Evolutionary conservation across 768 basidiomycete genomes (phyloP).

Genomic region (Dictyophora rubrovolvata): DNA sequence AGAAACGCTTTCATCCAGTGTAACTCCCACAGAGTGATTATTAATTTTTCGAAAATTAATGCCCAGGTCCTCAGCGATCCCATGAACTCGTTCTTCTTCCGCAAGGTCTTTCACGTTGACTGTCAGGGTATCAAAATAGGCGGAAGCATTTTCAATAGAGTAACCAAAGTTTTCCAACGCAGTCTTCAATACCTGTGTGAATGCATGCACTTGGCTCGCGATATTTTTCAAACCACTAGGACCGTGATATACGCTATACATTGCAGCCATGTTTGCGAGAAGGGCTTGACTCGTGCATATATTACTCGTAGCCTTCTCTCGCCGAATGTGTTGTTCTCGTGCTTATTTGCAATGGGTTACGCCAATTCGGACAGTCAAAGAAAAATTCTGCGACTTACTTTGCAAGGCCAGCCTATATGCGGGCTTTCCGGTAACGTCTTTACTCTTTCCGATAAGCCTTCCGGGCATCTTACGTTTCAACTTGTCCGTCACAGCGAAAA

Average conservation of each 20-base stretch:
- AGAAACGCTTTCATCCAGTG: constrained; percentile 84
- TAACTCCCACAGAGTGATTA: constrained; percentile 68
- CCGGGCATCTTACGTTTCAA: constrained; percentile 99
- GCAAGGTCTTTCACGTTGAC: constrained; percentile 58
- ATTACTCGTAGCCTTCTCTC: constrained; percentile 97
- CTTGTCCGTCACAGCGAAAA: constrained; percentile 88
- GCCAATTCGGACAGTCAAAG: neutral
- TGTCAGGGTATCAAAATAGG: constrained; percentile 88
- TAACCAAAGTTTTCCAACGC: constrained; percentile 67
- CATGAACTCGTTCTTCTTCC: constrained; percentile 56
- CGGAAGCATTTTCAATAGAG: constrained; percentile 48
- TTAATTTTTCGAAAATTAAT: constrained; percentile 82
- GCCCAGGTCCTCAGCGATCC: constrained; percentile 46
- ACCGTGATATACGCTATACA: constrained; percentile 97
- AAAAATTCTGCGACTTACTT: constrained; percentile 46
- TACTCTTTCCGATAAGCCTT: constrained; percentile 82
- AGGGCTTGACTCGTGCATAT: constrained; percentile 97
- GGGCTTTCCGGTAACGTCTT: constrained; percentile 71
- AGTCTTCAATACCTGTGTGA: constrained; percentile 66
- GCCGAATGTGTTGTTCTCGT: constrained; percentile 92
- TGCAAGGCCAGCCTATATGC: constrained; percentile 92
- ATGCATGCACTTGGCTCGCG: constrained; percentile 81
- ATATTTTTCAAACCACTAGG: constrained; percentile 77
- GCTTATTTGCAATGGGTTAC: constrained; percentile 33
- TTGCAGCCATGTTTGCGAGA: constrained; percentile 98